These are phyloP conservation scores for Gracilaria vermiculophylla DNA, from an alignment of 23 red algal genomes.

Conservation along the genomic window DNA sequence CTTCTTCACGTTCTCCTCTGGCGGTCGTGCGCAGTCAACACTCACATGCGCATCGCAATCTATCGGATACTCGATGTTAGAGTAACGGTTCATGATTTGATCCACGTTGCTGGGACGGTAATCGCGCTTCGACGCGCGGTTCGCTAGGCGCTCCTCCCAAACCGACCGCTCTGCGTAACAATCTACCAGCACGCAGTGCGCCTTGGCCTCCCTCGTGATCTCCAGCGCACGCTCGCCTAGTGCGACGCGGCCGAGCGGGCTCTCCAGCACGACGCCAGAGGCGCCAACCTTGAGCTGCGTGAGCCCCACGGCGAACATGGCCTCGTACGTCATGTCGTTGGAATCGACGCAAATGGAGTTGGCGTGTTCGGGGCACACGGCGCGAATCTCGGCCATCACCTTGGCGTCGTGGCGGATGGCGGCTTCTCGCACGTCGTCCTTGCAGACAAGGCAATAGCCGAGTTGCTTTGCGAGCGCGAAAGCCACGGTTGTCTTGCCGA, in stretches of 20 bases:
- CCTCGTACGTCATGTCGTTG: conserved; percentile 72
- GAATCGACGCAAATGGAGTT: conserved; percentile 41
- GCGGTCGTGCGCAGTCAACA: conserved; percentile 47
- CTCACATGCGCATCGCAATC: conserved; percentile 58
- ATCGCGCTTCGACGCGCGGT: neutral
- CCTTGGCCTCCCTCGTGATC: conserved; percentile 42
- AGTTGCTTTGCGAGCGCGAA: conserved; percentile 51
- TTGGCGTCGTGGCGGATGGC: conserved; percentile 60
- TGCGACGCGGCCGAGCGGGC: conserved; percentile 55
- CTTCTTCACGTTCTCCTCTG: conserved; percentile 47
- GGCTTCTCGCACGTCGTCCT: conserved; percentile 57
- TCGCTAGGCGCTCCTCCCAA: conserved; percentile 59
- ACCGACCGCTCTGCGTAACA: conserved; percentile 57
- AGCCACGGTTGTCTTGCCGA: conserved; percentile 64
- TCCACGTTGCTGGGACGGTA: conserved; percentile 44
- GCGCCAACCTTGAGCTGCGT: conserved; percentile 62
- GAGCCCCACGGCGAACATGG: conserved; percentile 64
- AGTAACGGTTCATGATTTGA: conserved; percentile 56
- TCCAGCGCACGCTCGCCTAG: conserved; percentile 50
- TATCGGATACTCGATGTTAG: conserved; percentile 54
- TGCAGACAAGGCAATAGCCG: conserved; percentile 53
- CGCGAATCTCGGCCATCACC: conserved; percentile 48
- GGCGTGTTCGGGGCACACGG: conserved; percentile 41
- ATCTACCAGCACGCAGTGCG: conserved; percentile 54
- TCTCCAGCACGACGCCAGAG: conserved; percentile 55